Conservation (phyloP, 2,329 filamentous ascomycete species). For the Aspergillus tanneri region DNA sequence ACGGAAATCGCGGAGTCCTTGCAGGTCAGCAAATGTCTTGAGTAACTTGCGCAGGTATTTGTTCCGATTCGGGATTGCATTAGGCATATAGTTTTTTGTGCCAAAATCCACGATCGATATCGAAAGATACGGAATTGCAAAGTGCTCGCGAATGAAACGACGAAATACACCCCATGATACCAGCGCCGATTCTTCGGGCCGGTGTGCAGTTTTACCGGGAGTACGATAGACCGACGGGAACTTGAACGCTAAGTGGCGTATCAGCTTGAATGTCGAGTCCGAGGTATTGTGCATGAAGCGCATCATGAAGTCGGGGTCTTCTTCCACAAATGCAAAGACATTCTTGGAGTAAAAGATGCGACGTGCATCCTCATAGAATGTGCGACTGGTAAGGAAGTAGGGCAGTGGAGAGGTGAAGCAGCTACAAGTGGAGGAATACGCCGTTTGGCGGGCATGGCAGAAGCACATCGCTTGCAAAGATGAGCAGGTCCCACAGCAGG, state of each 20-base stretch:
- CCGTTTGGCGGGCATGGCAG: slow-evolving; percentile 21
- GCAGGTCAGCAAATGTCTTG: slow-evolving; percentile 19
- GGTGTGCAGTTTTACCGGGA: slow-evolving; percentile 2
- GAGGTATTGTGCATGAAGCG: slow-evolving; percentile 20
- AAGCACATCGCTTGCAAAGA: slow-evolving; percentile 22
- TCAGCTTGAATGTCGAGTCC: slow-evolving; percentile 19
- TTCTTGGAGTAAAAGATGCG: slow-evolving; percentile 24
- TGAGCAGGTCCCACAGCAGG: slow-evolving; percentile 27
- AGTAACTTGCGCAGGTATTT: slow-evolving; percentile 21
- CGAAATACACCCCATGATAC: slow-evolving; percentile 25
- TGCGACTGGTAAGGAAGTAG: slow-evolving; percentile 27
- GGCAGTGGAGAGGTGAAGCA: slow-evolving; percentile 24
- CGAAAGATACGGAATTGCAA: slow-evolving; percentile 21
- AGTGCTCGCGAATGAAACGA: slow-evolving; percentile 31
- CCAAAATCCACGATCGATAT: slow-evolving; percentile 23
- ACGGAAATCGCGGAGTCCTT: slow-evolving; percentile 20
- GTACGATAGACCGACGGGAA: slow-evolving; percentile 18
- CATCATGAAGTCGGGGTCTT: slow-evolving; percentile 25
- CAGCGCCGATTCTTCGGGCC: slow-evolving; percentile 12
- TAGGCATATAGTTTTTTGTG: background rate
- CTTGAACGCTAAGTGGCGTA: slow-evolving; percentile 23
- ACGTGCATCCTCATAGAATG: slow-evolving; percentile 23
- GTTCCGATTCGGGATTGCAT: slow-evolving; percentile 4
- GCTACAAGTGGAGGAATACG: slow-evolving; percentile 25
- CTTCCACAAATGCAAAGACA: slow-evolving; percentile 23